Base-by-base conservation (phyloP, 192 early-diverging fungal genomes). In the Pilaira anomala region DNA sequence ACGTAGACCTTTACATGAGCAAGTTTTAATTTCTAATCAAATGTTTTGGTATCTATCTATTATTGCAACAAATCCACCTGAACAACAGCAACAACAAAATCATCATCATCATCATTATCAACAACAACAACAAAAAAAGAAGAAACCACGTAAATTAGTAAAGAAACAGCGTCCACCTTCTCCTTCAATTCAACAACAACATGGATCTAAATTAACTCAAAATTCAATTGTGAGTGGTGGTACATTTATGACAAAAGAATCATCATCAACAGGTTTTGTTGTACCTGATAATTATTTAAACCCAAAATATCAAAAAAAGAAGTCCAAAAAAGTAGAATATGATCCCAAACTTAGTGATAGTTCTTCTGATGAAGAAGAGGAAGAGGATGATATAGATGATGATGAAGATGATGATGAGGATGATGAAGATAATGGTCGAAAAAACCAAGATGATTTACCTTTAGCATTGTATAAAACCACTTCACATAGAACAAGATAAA, bases 41-140 rank as follows among this genome's bases (percentile, higher is more conserved):
- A 86, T 91, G 83, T 88, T 91, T 68, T 91, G 89, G 89, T 91
- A 91, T 69, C 69, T 88, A 52, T 84, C 84, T 21, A 76, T 88
- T 13, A 87, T 88, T 57, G 44, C 53, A 33, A 28, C 30, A 2
- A 22, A 29, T 11, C 19, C 26, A 26, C 21, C 30, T 0, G 13
- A 14, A 4, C 16, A 46, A 6, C 13, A 46, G 9, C 44, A 46
- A 1, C 18, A 14, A 0, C 16, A 46, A 14, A 40, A 40, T 40
- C 44, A 46, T 16, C 18, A 14, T 6, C 13, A 7, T 85, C 85
- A 29, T 79, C 88, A 4, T 84, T 88, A 49, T 42, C 56, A 25
- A 58, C 21, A 8, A 14, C n/a, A 58, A 65, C 78, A 71, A 26
- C 65, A 61, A 26, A 70, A 66, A 25, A 22, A 61, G 22, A 52